Conservation (phyloP, 176 grass and related monocot genomes). For the Elaeis guineensis region DNA sequence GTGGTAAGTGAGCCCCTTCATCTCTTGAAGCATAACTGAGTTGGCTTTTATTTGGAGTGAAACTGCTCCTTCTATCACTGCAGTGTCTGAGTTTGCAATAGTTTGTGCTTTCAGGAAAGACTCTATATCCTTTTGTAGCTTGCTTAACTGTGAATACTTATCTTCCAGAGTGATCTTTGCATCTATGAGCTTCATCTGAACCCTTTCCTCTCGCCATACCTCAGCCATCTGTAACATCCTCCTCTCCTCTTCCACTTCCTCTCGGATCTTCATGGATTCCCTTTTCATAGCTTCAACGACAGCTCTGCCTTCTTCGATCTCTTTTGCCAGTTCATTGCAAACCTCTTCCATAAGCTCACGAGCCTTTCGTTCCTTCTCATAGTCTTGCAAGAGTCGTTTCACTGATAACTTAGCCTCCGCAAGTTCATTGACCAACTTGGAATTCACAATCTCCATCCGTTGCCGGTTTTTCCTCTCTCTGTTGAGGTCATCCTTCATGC, state of each 20-base stretch:
- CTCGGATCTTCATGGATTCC: constrained; percentile 55
- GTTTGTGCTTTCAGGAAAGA: constrained; percentile 43
- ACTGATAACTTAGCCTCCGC: constrained; percentile 43
- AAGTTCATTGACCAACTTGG: constrained; percentile 44
- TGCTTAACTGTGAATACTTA: constrained; percentile 63
- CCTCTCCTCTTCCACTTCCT: constrained; percentile 77
- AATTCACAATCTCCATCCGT: constrained; percentile 49
- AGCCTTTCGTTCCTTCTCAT: constrained; percentile 66
- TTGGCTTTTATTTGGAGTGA: constrained; percentile 41
- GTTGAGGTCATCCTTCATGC: constrained; percentile 48
- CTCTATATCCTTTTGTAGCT: constrained; percentile 57
- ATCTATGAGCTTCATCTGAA: constrained; percentile 93
- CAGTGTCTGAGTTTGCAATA: constrained; percentile 22
- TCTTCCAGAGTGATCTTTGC: constrained; percentile 72
- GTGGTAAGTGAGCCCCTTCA: constrained; percentile 53
- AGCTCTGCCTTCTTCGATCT: constrained; percentile 67
- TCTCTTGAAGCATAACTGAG: constrained; percentile 30
- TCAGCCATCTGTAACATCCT: constrained; percentile 97
- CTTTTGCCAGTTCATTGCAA: constrained; percentile 65
- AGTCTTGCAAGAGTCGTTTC: constrained; percentile 44
- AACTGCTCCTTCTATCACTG: constrained; percentile 33
- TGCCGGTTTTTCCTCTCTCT: constrained; percentile 51
- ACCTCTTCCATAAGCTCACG: constrained; percentile 69
- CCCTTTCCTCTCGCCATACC: constrained; percentile 94
- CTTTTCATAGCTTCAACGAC: constrained; percentile 67